A percentile compares a stretch with the other conserved stretches of the same genome.
phyloP scores from a whole-genome alignment of 768 basidiomycete genomes.

The Solioccasus polychromus region DNA sequence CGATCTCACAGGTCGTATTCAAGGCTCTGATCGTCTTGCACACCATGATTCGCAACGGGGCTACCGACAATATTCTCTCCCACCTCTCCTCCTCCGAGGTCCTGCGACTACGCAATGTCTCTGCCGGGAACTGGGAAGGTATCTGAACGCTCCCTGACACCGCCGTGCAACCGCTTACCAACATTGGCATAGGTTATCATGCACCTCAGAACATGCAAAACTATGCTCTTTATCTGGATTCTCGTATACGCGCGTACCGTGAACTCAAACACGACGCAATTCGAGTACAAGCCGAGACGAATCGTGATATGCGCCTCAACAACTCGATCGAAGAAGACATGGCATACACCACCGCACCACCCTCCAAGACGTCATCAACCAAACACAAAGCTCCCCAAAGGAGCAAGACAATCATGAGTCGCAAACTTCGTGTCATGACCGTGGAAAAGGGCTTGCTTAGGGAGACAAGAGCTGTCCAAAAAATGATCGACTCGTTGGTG shows the following conservation, averaged over 20 bases:
- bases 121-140: conserved; percentile 89
- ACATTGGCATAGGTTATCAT: conserved; percentile 59
- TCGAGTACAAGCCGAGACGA: conserved; percentile 88
- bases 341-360: conserved; percentile 30
- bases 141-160: conserved; percentile 11
- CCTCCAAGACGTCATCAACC: conserved; percentile 30
- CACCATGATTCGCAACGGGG: conserved; percentile 95
- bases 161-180: not conserved
- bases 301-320: conserved; percentile 71
- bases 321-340: conserved; percentile 65
- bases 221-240: conserved; percentile 87
- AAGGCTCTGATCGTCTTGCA: conserved; percentile 95
- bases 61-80: conserved; percentile 86
- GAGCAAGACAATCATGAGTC: conserved; percentile 76
- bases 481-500: conserved; percentile 82
- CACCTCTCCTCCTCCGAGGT: conserved; percentile 81
- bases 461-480: conserved; percentile 89
- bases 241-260: conserved; percentile 81
- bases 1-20: conserved; percentile 76
- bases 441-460: conserved; percentile 94
- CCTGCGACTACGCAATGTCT: conserved; percentile 78
- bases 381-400: conserved; percentile 42
- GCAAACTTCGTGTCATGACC: conserved; percentile 85
- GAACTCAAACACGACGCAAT: conserved; percentile 95
- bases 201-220: conserved; percentile 83